Evolutionary conservation across 225 moss, liverwort and hornwort genomes (phyloP).

Genomic region (Takakia lepidozioides): DNA sequence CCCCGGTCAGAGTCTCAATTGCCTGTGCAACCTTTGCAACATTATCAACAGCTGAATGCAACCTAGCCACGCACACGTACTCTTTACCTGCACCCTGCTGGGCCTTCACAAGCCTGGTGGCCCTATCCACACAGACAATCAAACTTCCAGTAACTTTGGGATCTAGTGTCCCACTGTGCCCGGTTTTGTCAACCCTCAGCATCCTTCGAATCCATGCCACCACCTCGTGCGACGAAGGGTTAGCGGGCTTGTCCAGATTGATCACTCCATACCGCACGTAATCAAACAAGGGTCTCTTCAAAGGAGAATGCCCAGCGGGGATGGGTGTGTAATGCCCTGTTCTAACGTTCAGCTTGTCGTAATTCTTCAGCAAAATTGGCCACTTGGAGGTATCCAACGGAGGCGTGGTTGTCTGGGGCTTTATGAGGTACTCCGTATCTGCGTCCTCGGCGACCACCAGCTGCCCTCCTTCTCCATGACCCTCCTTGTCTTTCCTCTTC

Average conservation of each 20-base stretch:
- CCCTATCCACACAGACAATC: constrained; percentile 92
- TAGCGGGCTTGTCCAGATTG: constrained; percentile 93
- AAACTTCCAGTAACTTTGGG: constrained; percentile 95
- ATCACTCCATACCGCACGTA: constrained; percentile 96
- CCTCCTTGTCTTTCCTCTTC: constrained; percentile 65
- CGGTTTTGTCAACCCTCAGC: constrained; percentile 88
- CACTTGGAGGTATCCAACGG: constrained; percentile 82
- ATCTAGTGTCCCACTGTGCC: constrained; percentile 90
- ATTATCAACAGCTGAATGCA: constrained; percentile 84
- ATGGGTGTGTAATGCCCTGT: constrained; percentile 94
- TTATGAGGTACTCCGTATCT: constrained; percentile 77
- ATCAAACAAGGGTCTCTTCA: constrained; percentile 79
- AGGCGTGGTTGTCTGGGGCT: constrained; percentile 76
- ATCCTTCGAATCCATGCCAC: constrained; percentile 96
- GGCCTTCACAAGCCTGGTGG: constrained; percentile 89
- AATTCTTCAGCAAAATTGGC: constrained; percentile 91
- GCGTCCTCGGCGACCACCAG: constrained; percentile 27
- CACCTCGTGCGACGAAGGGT: constrained; percentile 87
- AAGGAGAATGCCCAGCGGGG: constrained; percentile 76
- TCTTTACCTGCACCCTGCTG: constrained; percentile 98
- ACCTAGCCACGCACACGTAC: constrained; percentile 87
- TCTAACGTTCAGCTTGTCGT: constrained; percentile 85
- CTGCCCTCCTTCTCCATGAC: constrained; percentile 12
- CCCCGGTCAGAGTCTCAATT: constrained; percentile 90
- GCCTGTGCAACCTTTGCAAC: constrained; percentile 81